Conservation (phyloP, 192 early-diverging fungal species). For the Coemansia asiatica region DNA sequence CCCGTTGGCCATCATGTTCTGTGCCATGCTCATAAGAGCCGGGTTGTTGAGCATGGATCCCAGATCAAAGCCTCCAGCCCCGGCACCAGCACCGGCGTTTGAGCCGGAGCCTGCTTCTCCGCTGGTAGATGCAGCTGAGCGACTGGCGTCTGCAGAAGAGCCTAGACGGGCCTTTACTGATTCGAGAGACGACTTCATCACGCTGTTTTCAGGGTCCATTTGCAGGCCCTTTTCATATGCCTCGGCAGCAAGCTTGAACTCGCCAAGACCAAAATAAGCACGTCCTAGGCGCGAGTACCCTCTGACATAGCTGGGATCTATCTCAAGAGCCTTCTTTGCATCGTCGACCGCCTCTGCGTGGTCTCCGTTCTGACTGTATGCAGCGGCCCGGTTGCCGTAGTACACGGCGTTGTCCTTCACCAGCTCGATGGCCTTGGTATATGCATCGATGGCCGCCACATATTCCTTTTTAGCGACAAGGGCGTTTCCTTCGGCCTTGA, state of each 20-base stretch:
- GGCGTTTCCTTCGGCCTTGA: slow-evolving; percentile 84
- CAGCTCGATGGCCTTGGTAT: slow-evolving; percentile 88
- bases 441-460: slow-evolving; percentile 79
- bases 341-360: slow-evolving; percentile 87
- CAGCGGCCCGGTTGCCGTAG: slow-evolving; percentile 97
- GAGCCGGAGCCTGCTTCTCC: slow-evolving; percentile 31
- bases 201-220: slow-evolving; percentile 78
- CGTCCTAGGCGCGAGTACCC: slow-evolving; percentile 91
- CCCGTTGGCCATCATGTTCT: slow-evolving; percentile 84
- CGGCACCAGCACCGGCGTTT: slow-evolving; percentile 47
- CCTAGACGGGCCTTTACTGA: slow-evolving; percentile 64
- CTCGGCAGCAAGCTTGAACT: slow-evolving; percentile 80
- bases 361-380: slow-evolving; percentile 85
- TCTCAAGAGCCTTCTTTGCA: slow-evolving; percentile 76
- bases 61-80: slow-evolving; percentile 75
- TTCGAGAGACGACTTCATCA: slow-evolving; percentile 74
- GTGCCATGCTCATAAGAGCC: slow-evolving; percentile 93
- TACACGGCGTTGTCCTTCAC: slow-evolving; percentile 88
- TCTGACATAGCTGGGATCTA: slow-evolving; percentile 90
- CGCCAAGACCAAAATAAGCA: slow-evolving; percentile 85
- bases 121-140: slow-evolving; percentile 4
- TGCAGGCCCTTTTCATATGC: slow-evolving; percentile 89
- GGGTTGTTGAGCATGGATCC: slow-evolving; percentile 89
- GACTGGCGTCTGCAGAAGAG: background rate
- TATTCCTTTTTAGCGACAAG: slow-evolving; percentile 83